phyloP scores from a whole-genome alignment of 768 basidiomycete species.

The Scleroderma bovista region DNA sequence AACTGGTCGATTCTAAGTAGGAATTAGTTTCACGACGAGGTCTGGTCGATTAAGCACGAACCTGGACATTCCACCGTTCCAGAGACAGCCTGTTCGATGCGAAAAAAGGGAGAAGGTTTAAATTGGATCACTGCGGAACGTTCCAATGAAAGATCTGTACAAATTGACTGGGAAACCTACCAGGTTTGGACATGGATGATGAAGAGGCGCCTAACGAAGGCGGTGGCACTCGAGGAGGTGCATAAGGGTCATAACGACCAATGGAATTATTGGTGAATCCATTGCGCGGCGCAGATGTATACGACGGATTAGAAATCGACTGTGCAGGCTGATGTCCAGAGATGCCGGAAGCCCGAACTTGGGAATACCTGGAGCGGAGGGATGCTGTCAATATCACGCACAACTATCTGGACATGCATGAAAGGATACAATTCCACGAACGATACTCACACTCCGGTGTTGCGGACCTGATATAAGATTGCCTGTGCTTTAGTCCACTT shows the following conservation, averaged over 20 bases:
- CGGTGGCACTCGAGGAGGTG: conserved; percentile 45
- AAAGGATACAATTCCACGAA: conserved; percentile 8
- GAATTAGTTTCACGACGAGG: conserved; percentile 1
- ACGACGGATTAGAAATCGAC: conserved; percentile 15
- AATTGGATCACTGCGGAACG: conserved; percentile 56
- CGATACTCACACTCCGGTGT: conserved; percentile 57
- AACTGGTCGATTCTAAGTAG: conserved; percentile 62
- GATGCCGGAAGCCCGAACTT: conserved; percentile 20
- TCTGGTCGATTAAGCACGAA: conserved; percentile 25
- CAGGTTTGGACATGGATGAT: conserved; percentile 20
- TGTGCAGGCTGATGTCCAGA: conserved; percentile 20
- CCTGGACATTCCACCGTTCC: conserved; percentile 73
- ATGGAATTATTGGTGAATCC: conserved; percentile 23
- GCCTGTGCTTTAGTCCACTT: conserved; percentile 66
- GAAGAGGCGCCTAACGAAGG: conserved; percentile 35
- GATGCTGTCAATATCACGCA: conserved; percentile 13
- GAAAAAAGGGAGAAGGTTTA: conserved; percentile 76
- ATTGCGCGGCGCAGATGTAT: conserved; percentile 13
- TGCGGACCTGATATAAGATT: conserved; percentile 62
- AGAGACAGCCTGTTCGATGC: conserved; percentile 61
- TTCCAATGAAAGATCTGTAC: conserved; percentile 8
- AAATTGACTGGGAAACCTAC: conserved; percentile 16
- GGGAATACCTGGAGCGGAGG: conserved; percentile 22
- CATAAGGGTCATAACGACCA: conserved; percentile 62
- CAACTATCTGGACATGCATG: neutral